Evolutionary conservation across 257 asterid species (phyloP).

Genomic region (Rubia yunnanensis): DNA sequence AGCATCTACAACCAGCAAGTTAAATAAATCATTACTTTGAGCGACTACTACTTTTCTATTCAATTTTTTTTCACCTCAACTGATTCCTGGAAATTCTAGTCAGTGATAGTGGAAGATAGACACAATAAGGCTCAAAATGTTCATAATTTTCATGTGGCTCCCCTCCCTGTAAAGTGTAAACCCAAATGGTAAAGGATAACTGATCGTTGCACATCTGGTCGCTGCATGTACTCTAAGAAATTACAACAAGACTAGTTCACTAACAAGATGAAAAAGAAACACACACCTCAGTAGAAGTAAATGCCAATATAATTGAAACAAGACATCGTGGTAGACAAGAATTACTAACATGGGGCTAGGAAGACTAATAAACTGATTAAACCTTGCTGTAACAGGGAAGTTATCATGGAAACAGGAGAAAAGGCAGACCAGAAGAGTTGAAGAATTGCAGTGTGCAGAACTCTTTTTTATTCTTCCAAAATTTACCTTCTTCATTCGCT

Average conservation of each 20-base stretch:
- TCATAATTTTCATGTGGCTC: neutral
- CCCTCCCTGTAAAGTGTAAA: neutral
- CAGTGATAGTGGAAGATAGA: neutral
- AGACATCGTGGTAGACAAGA: neutral
- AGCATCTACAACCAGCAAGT: neutral
- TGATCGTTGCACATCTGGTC: neutral
- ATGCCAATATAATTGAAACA: neutral
- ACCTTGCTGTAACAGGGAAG: neutral
- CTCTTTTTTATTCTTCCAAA: neutral
- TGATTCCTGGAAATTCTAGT: neutral
- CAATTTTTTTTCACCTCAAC: neutral
- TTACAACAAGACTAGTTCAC: neutral
- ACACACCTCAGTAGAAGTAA: neutral
- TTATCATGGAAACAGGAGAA: neutral
- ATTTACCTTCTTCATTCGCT: conserved; percentile 77
- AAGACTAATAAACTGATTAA: neutral
- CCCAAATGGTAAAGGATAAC: neutral
- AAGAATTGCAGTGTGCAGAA: neutral
- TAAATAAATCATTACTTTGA: neutral
- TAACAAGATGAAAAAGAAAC: neutral
- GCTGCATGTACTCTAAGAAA: neutral
- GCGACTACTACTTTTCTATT: neutral
- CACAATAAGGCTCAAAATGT: neutral
- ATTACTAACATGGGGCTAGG: neutral
- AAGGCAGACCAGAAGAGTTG: neutral